A percentile compares a stretch with the other conserved stretches of the same genome.
Evolutionary conservation across 73 alveolate genomes (phyloP).

Genomic region (Durusdinium trenchii): DNA sequence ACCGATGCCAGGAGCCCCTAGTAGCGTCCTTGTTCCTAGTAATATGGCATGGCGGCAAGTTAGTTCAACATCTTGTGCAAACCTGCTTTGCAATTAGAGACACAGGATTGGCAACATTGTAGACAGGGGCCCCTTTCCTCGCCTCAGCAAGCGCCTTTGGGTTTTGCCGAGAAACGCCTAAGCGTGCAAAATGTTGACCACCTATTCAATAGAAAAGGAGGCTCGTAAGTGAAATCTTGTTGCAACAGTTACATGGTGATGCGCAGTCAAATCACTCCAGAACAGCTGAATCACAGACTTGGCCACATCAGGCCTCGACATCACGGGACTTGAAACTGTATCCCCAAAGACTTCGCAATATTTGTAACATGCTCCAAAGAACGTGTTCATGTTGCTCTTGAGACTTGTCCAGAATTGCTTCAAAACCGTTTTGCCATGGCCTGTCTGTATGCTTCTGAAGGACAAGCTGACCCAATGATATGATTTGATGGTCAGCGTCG

Average conservation of each 20-base stretch:
- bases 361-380: too few species aligned
- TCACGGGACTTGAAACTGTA: neutral
- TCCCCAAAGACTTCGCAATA: too few species aligned
- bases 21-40: too few species aligned
- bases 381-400: neutral
- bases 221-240: too few species aligned
- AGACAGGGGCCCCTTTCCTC: neutral
- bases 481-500: slow-evolving; percentile 66
- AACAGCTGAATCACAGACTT: slow-evolving; percentile 86
- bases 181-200: too few species aligned
- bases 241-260: neutral
- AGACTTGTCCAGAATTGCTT: neutral
- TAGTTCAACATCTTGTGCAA: too few species aligned
- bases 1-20: too few species aligned
- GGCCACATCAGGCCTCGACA: slow-evolving; percentile 86
- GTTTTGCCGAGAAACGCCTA: slow-evolving; percentile 79
- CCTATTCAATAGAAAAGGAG: too few species aligned
- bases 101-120: too few species aligned
- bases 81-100: too few species aligned
- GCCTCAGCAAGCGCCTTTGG: slow-evolving; percentile 70
- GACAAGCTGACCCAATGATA: slow-evolving; percentile 70
- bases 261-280: slow-evolving; percentile 33
- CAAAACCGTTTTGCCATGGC: neutral
- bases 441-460: slow-evolving; percentile 84
- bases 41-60: too few species aligned